These are phyloP conservation scores for Bipolaris gigantea DNA, from an alignment of 2,329 filamentous ascomycete genomes.

Conservation along the genomic window DNA sequence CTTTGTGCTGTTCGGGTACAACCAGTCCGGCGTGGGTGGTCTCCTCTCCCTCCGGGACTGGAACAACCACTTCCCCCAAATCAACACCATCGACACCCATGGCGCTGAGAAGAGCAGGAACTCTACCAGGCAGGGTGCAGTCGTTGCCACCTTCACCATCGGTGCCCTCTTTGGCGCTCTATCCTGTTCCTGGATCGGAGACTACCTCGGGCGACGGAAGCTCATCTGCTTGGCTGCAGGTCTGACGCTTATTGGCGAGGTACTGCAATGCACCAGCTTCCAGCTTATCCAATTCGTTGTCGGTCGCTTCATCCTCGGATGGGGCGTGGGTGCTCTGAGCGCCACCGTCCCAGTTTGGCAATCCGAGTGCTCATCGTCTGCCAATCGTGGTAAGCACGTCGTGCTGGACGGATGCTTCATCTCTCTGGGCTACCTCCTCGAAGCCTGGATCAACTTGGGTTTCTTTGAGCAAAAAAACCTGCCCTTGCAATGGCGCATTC, in stretches of 20 bases:
- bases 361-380: constrained; percentile 44
- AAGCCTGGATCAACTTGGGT: constrained; percentile 55
- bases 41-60: constrained; percentile 48
- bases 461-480: constrained; percentile 62
- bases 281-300: constrained; percentile 52
- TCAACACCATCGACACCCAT: constrained; percentile 51
- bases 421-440: constrained; percentile 49
- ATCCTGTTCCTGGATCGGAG: constrained; percentile 51
- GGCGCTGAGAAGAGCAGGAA: constrained; percentile 50
- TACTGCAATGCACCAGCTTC: constrained; percentile 51
- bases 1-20: constrained; percentile 57
- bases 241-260: constrained; percentile 49
- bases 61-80: constrained; percentile 52
- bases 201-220: constrained; percentile 50
- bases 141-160: constrained; percentile 51
- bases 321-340: constrained; percentile 49
- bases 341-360: constrained; percentile 54
- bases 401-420: constrained; percentile 53
- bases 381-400: constrained; percentile 47
- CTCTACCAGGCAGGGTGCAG: constrained; percentile 50
- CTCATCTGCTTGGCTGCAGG: constrained; percentile 49
- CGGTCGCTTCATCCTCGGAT: constrained; percentile 50
- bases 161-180: constrained; percentile 53
- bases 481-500: constrained; percentile 67
- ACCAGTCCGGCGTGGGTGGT: constrained; percentile 55